Conservation (phyloP, 257 asterid genomes). For the Jacaranda mimosifolia region DNA sequence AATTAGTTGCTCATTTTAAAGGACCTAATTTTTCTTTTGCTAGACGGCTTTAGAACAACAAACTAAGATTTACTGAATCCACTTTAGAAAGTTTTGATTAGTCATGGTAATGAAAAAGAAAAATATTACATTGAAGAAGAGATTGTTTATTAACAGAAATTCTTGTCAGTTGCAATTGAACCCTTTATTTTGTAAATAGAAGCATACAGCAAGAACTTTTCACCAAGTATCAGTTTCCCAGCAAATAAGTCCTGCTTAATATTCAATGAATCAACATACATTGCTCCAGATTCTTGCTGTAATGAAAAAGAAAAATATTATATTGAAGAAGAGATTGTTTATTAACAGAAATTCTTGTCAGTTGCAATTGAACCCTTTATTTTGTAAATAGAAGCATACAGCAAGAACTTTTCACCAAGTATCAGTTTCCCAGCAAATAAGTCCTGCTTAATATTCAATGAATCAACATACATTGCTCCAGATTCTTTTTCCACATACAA, state of each 20-base stretch:
- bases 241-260: background rate
- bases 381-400: background rate
- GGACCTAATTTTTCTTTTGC: background rate
- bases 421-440: background rate
- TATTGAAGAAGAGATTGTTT: background rate
- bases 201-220: background rate
- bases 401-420: background rate
- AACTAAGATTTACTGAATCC: background rate
- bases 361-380: background rate
- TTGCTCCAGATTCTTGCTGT: background rate
- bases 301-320: background rate
- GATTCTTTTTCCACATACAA: background rate
- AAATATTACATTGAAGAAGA: background rate
- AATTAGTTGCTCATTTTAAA: conserved; percentile 6
- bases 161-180: background rate
- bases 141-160: background rate
- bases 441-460: background rate
- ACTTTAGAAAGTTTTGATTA: background rate
- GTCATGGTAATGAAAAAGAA: background rate
- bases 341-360: background rate
- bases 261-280: background rate
- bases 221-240: background rate
- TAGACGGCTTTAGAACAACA: background rate
- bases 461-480: conserved; percentile 2
- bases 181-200: background rate